A percentile compares a stretch with the other conserved stretches of the same genome.
phyloP scores from a whole-genome alignment of 352 stramenopile species.

The Phytophthora rubi region DNA sequence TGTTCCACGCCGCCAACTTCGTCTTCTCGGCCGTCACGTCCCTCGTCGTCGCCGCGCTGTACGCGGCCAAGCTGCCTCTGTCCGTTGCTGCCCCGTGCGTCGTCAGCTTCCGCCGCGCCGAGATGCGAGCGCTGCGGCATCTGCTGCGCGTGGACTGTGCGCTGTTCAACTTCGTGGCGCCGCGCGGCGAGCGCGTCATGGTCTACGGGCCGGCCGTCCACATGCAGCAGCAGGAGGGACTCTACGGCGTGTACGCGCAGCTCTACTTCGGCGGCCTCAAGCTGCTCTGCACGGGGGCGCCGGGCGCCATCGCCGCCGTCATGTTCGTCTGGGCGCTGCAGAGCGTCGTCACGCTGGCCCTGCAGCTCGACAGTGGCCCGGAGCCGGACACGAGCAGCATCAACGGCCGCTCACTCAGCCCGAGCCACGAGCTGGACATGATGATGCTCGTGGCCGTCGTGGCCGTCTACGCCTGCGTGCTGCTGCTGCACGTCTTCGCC shows the following conservation, averaged over 20 bases:
- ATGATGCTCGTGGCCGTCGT: conserved; percentile 51
- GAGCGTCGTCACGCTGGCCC: conserved; percentile 31
- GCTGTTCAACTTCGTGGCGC: conserved; percentile 73
- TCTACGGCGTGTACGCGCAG: conserved; percentile 52
- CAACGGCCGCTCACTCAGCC: conserved; percentile 29
- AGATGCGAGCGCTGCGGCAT: conserved; percentile 38
- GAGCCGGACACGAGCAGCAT: conserved; percentile 1
- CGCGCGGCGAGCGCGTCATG: conserved; percentile 47
- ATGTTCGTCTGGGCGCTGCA: conserved; percentile 61
- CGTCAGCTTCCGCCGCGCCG: conserved; percentile 28
- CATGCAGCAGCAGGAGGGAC: conserved; percentile 37
- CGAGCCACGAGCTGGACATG: conserved; percentile 48
- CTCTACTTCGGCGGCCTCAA: conserved; percentile 68
- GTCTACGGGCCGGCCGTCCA: conserved; percentile 51
- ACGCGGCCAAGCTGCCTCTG: conserved; percentile 32
- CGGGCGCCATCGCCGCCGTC: conserved; percentile 43
- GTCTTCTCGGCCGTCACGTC: conserved; percentile 47
- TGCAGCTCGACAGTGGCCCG: conserved; percentile 19
- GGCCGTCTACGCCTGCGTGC: conserved; percentile 55
- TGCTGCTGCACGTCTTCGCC: conserved; percentile 58
- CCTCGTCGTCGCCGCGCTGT: conserved; percentile 38
- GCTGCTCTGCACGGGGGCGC: conserved; percentile 53
- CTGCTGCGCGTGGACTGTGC: conserved; percentile 51
- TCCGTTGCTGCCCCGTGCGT: conserved; percentile 3
- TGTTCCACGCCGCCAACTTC: conserved; percentile 63